Evolutionary conservation across 1,139 yeast genomes (phyloP).

Genomic region (Protomyces arabidopsidicola): DNA sequence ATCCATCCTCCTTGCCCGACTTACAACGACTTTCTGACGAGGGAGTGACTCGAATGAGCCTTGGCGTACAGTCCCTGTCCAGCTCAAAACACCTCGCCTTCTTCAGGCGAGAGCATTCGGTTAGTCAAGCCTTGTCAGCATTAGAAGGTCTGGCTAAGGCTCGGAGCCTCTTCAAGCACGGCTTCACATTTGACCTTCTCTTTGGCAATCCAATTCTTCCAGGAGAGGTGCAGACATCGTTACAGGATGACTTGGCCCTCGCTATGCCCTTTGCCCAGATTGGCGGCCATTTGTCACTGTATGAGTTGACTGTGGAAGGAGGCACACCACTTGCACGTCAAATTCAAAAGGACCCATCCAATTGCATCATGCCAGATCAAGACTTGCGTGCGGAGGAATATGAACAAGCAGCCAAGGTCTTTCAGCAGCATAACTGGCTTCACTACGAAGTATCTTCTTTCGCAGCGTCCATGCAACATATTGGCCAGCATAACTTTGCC

Average conservation of each 20-base stretch:
- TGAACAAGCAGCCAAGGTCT: constrained; percentile 3
- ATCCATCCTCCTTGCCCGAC: constrained; percentile 23
- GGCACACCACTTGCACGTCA: constrained; percentile 15
- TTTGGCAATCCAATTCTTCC: constrained; percentile 13
- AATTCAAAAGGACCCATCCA: background rate
- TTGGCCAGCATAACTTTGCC: constrained; percentile 16
- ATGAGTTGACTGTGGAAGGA: constrained; percentile 18
- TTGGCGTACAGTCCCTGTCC: constrained; percentile 20
- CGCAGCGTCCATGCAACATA: background rate
- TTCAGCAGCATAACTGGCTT: background rate
- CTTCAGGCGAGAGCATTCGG: constrained; percentile 13
- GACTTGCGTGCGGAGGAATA: constrained; percentile 13
- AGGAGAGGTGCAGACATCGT: background rate
- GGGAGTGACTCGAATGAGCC: constrained; percentile 19
- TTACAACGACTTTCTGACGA: background rate
- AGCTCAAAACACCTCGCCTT: background rate
- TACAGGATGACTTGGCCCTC: constrained; percentile 1
- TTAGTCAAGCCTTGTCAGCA: background rate
- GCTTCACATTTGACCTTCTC: constrained; percentile 23
- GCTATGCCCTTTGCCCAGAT: constrained; percentile 16
- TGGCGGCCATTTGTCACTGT: constrained; percentile 22
- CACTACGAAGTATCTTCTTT: constrained; percentile 24
- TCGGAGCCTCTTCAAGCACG: background rate
- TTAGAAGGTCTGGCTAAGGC: constrained; percentile 9
- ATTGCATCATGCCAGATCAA: constrained; percentile 3